Evolutionary conservation across 192 early-diverging fungal genomes (phyloP).

Genomic region (Coemansia sp.): DNA sequence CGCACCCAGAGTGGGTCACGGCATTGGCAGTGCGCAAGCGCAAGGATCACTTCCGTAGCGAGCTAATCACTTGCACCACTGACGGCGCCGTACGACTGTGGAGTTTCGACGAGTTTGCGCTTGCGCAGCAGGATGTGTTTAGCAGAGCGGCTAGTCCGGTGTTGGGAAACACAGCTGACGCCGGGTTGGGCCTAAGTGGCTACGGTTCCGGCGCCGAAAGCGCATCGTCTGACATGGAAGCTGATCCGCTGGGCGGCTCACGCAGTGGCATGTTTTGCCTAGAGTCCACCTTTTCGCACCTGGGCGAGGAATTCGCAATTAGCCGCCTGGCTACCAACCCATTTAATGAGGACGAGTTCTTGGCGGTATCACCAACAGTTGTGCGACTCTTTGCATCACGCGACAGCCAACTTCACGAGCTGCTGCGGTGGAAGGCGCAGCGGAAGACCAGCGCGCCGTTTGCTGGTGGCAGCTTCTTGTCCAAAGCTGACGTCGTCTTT

Average conservation of each 20-base stretch:
- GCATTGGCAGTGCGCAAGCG: slow-evolving; percentile 43
- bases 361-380: slow-evolving; percentile 38
- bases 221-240: slow-evolving; percentile 21
- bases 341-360: slow-evolving; percentile 54
- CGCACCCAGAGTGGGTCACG: slow-evolving; percentile 51
- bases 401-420: slow-evolving; percentile 41
- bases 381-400: slow-evolving; percentile 52
- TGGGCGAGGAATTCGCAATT: slow-evolving; percentile 31
- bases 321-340: slow-evolving; percentile 34
- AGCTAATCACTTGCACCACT: slow-evolving; percentile 48
- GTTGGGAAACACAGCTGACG: background rate
- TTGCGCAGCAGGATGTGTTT: slow-evolving; percentile 46
- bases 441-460: slow-evolving; percentile 25
- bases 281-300: slow-evolving; percentile 37
- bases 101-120: slow-evolving; percentile 55
- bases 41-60: slow-evolving; percentile 43
- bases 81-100: slow-evolving; percentile 51
- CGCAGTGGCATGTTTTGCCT: slow-evolving; percentile 26
- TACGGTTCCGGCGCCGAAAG: slow-evolving; percentile 25
- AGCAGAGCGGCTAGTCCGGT: slow-evolving; percentile 35
- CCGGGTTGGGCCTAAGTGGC: slow-evolving; percentile 2
- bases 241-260: background rate
- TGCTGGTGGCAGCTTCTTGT: slow-evolving; percentile 43
- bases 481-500: slow-evolving; percentile 37
- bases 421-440: slow-evolving; percentile 49